phyloP scores from a whole-genome alignment of 2,329 filamentous ascomycete genomes.

The Fusarium sp. region DNA sequence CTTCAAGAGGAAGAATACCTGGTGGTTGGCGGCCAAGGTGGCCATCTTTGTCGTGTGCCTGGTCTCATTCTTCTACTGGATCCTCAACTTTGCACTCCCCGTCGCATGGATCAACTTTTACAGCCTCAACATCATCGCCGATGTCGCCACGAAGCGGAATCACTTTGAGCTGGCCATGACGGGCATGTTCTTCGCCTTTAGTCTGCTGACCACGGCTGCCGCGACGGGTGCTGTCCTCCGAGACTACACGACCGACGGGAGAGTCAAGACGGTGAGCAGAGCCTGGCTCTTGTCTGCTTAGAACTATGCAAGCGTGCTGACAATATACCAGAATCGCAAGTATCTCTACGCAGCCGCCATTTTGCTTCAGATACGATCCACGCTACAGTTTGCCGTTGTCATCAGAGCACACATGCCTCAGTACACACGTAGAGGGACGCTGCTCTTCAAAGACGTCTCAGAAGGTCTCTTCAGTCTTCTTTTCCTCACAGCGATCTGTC shows the following conservation, averaged over 20 bases:
- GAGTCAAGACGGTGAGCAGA: conserved; percentile 2
- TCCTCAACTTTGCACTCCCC: conserved; percentile 12
- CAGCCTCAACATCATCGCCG: conserved; percentile 15
- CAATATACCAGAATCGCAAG: background rate
- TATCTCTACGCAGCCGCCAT: conserved; percentile 6
- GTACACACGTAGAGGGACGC: conserved; percentile 1
- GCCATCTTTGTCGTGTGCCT: conserved; percentile 11
- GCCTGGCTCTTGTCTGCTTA: background rate
- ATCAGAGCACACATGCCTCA: background rate
- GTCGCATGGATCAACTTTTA: conserved; percentile 23
- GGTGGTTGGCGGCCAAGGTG: conserved; percentile 15
- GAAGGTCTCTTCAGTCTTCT: conserved; percentile 7
- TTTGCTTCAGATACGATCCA: conserved; percentile 5
- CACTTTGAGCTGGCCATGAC: conserved; percentile 20
- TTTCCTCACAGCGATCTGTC: conserved; percentile 3
- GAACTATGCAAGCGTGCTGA: background rate
- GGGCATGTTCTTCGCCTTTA: conserved; percentile 16
- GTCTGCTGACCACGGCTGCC: conserved; percentile 7
- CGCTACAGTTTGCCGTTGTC: conserved; percentile 6
- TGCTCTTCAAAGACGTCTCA: conserved; percentile 16
- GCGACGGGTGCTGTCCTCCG: conserved; percentile 9
- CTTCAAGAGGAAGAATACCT: background rate
- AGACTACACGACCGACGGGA: background rate
- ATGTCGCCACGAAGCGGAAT: conserved; percentile 18
- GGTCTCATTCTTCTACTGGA: conserved; percentile 19